These are phyloP conservation scores for Tolypocladium capitatum DNA, from an alignment of 2,329 filamentous ascomycete species.

Conservation along the genomic window DNA sequence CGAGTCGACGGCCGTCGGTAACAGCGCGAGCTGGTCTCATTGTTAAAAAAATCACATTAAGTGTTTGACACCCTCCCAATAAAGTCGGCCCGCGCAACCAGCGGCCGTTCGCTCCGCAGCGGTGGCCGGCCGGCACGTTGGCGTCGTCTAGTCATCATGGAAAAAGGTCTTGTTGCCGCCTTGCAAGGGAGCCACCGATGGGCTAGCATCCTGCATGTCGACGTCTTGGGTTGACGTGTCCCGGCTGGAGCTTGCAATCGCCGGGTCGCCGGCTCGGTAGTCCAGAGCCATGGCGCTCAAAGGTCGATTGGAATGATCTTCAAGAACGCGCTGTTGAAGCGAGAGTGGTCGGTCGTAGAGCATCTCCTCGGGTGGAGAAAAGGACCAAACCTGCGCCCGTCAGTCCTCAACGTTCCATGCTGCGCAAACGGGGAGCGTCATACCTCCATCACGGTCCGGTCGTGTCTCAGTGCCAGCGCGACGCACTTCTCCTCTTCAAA, in stretches of 20 bases:
- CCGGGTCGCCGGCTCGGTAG: conserved; percentile 21
- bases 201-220: conserved; percentile 42
- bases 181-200: conserved; percentile 39
- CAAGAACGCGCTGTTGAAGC: conserved; percentile 31
- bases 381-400: conserved; percentile 68
- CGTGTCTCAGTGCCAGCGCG: conserved; percentile 75
- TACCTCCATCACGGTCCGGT: conserved; percentile 95
- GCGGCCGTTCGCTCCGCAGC: background rate
- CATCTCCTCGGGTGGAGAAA: conserved; percentile 69
- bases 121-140: background rate
- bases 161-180: conserved; percentile 36
- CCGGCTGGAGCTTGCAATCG: conserved; percentile 16
- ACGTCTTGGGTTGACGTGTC: conserved; percentile 32
- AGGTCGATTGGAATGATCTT: conserved; percentile 33
- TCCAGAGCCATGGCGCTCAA: conserved; percentile 37
- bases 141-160: conserved; percentile 26
- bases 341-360: conserved; percentile 40
- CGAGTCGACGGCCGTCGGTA: background rate
- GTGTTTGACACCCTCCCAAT: background rate
- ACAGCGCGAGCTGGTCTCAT: background rate
- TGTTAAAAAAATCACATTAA: background rate
- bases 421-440: conserved; percentile 14
- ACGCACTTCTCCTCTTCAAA: conserved; percentile 98
- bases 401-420: background rate
- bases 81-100: background rate